These are phyloP conservation scores for Juglanconis oblonga DNA, from an alignment of 2,329 filamentous ascomycete species.

Conservation along the genomic window DNA sequence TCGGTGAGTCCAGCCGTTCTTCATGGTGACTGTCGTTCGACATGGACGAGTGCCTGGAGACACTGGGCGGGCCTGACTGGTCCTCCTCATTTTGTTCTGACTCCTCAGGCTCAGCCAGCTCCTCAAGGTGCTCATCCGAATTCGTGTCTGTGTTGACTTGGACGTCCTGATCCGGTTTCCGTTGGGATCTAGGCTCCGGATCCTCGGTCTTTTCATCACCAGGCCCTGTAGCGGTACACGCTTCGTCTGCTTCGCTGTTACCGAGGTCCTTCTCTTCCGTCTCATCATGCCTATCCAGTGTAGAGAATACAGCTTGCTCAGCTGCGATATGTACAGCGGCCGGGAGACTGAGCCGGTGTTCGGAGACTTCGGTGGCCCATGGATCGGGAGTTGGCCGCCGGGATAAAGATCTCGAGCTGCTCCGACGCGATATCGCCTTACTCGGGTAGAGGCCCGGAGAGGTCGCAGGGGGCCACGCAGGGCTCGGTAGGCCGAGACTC, in stretches of 20 bases:
- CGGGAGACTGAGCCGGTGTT: conserved; percentile 11
- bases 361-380: conserved; percentile 35
- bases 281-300: conserved; percentile 15
- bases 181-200: neutral
- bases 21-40: conserved; percentile 30
- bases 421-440: conserved; percentile 19
- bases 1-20: conserved; percentile 39
- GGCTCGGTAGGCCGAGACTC: conserved; percentile 32
- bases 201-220: neutral
- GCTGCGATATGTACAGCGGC: conserved; percentile 12
- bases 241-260: neutral
- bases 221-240: too few species aligned
- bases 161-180: neutral
- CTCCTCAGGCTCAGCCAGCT: neutral
- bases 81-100: neutral
- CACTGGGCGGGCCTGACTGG: conserved; percentile 5
- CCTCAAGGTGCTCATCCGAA: neutral
- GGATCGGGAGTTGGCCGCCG: conserved; percentile 40
- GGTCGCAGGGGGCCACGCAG: conserved; percentile 38
- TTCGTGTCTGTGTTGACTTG: neutral
- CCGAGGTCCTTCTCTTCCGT: conserved; percentile 1
- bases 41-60: conserved; percentile 14
- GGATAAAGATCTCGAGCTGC: conserved; percentile 18
- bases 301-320: conserved; percentile 15
- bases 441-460: conserved; percentile 32